phyloP scores from a whole-genome alignment of 2,329 filamentous ascomycete genomes.

The Verticillium isaacii region DNA sequence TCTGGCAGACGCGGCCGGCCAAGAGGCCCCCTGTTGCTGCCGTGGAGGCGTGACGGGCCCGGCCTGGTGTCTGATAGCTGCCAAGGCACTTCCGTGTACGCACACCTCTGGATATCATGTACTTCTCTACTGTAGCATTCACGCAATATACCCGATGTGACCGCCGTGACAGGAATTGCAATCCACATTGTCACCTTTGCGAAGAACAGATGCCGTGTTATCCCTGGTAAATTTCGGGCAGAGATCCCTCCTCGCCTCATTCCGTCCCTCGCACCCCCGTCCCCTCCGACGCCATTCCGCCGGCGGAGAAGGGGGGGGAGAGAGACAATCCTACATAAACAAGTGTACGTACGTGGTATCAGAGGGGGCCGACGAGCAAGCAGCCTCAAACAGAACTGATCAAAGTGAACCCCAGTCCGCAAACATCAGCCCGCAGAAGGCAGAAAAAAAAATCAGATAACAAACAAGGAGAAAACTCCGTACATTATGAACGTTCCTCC shows the following conservation, averaged over 20 bases:
- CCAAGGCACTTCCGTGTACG: no score
- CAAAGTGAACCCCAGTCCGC: not conserved
- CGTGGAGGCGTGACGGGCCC: not conserved
- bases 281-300: not conserved
- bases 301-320: not conserved
- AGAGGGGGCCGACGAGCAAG: not conserved
- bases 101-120: no score
- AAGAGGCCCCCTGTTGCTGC: not conserved
- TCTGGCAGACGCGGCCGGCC: slow-evolving; percentile 48
- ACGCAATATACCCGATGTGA: no score
- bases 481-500: slow-evolving; percentile 8
- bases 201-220: not conserved
- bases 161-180: no score
- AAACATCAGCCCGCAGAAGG: not conserved
- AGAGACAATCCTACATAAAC: not conserved
- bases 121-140: no score
- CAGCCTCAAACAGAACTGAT: not conserved
- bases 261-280: not conserved
- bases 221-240: not conserved
- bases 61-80: not conserved
- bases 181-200: no score
- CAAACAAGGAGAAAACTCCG: slow-evolving; percentile 11
- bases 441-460: not conserved
- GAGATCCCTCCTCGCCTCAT: not conserved
- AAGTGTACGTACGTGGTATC: not conserved